Base-by-base conservation (phyloP, 306 rosid genomes). In the Casuarina glauca region DNA sequence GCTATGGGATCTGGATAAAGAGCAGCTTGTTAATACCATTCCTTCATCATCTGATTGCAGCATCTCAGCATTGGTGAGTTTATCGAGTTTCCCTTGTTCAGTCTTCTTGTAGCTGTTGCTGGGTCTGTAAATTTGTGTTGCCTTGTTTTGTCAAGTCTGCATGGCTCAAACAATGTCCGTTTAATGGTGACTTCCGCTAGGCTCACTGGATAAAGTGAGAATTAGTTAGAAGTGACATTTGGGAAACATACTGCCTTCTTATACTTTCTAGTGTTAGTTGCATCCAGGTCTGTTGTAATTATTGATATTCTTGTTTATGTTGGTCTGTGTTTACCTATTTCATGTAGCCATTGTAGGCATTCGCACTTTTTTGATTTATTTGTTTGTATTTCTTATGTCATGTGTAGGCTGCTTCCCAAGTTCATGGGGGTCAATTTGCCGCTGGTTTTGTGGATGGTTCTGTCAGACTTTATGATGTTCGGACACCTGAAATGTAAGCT, bases 391-490 rank as follows among this genome's bases (percentile, higher is more conserved):
- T 19, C 44, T 26, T 26, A 32, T 73, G 75, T 46, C 54, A 44
- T 79, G 70, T 82, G 76, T 80, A 96, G 99, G 90, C 93, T 74
- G 97, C 99, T 67, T 93, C 99, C 86, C 98, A 96, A 77, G 97
- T 96, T 77, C 94, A 96, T 6, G 97, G 98, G 55, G 93, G 97
- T 36, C 98, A 87, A 72, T 82, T 96, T 75, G 91, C 98, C n/a
- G 99, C 99, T 83, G 99, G 99, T 78, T 96, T 91, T 82, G 61
- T 84, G 45, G 99, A 96, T 69, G 98, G 98, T 79, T 91, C 96
- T 78, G 92, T 96, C 68, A 86, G 92, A 84, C 86, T 96, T 43
- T 96, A 96, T 79, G 99, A 96, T 81, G 88, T 84, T 73, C 90
- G 99, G 75, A 82, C 88, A 26, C 98, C 97, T 72, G 96, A 91